Percentiles rank a stretch among this genome's conserved stretches.
These are phyloP conservation scores for Murraya koenigii DNA, from an alignment of 345 rosid species.

Conservation along the genomic window DNA sequence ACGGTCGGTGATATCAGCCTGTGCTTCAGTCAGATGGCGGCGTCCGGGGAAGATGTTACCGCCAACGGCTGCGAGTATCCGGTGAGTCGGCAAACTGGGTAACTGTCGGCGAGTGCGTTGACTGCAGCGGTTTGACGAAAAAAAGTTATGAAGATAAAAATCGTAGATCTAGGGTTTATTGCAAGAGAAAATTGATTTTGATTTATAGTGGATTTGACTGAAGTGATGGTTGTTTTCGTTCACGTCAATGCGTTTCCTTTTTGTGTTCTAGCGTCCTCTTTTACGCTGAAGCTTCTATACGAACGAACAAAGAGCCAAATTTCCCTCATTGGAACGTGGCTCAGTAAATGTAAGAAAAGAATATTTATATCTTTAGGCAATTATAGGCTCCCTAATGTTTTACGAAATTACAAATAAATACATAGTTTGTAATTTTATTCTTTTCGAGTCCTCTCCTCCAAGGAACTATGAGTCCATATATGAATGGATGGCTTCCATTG, in stretches of 20 bases:
- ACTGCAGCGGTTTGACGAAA: background rate
- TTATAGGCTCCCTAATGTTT: background rate
- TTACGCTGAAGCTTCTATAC: background rate
- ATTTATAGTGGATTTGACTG: background rate
- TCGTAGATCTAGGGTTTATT: background rate
- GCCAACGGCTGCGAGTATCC: background rate
- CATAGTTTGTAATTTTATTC: background rate
- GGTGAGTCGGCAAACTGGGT: background rate
- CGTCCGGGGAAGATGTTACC: background rate
- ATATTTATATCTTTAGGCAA: background rate
- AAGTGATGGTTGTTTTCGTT: background rate
- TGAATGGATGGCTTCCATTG: no score
- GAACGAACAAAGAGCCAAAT: background rate
- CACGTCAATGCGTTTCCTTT: background rate
- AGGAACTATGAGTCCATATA: no score
- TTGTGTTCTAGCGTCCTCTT: no score
- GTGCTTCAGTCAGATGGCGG: background rate
- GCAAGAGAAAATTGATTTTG: background rate
- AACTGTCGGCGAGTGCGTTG: background rate
- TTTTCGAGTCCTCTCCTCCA: no score
- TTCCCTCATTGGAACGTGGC: background rate
- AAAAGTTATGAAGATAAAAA: no score
- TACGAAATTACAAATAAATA: background rate
- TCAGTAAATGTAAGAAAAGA: no score
- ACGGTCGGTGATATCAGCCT: background rate